phyloP scores from a whole-genome alignment of 768 basidiomycete genomes.

The Termitomyces sp. region DNA sequence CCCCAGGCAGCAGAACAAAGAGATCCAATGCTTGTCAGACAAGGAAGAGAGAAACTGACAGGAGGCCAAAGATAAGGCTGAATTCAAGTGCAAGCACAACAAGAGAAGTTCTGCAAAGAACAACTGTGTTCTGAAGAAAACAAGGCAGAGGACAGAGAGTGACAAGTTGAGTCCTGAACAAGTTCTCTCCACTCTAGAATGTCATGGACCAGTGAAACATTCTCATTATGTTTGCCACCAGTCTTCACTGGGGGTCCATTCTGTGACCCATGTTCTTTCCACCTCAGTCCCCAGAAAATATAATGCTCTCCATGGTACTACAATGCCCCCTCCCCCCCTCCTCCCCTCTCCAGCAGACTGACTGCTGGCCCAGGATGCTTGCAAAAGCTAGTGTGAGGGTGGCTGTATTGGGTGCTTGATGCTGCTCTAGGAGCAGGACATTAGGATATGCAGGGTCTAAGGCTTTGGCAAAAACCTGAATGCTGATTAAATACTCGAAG shows the following conservation, averaged over 20 bases:
- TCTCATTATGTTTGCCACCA: constrained; percentile 27
- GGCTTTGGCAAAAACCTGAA: too few relatives aligned
- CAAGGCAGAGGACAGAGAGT: constrained; percentile 42
- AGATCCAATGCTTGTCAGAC: background rate
- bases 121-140: constrained; percentile 60
- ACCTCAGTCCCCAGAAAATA: constrained; percentile 54
- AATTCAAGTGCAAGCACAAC: constrained; percentile 66
- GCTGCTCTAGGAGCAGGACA: too few relatives aligned
- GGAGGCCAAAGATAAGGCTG: constrained; percentile 33
- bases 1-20: background rate
- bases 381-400: too few relatives aligned
- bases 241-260: constrained; percentile 59
- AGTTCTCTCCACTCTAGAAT: constrained; percentile 47
- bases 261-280: constrained; percentile 70
- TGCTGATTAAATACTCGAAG: too few relatives aligned
- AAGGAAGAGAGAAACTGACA: constrained; percentile 7
- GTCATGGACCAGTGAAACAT: constrained; percentile 62
- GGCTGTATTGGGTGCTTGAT: too few relatives aligned
- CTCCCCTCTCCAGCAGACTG: too few relatives aligned
- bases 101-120: constrained; percentile 64
- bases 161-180: constrained; percentile 54
- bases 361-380: too few relatives aligned
- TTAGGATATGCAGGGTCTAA: too few relatives aligned
- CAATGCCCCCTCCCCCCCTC: too few relatives aligned
- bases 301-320: constrained; percentile 46